Evolutionary conservation across 2,329 filamentous ascomycete genomes (phyloP).

Genomic region (Cladosporium sp.): DNA sequence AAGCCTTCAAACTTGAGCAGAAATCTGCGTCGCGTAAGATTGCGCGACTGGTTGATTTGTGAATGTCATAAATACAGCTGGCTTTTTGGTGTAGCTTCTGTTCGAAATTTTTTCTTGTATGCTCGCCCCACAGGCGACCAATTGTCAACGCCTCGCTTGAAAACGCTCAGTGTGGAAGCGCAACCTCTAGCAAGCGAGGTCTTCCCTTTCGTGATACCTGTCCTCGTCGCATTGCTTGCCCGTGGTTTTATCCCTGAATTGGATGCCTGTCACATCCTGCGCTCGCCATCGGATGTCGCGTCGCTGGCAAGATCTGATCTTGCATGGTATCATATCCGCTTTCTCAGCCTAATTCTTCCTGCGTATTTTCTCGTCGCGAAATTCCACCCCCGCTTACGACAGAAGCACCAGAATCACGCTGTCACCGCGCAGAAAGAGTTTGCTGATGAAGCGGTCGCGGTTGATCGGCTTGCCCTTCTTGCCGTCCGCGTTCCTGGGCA

Average conservation of each 20-base stretch:
- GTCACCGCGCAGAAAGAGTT: constrained; percentile 91
- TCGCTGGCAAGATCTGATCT: background rate
- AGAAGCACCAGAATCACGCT: constrained; percentile 84
- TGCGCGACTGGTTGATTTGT: background rate
- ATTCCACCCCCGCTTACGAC: constrained; percentile 17
- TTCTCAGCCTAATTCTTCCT: background rate
- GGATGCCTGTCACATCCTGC: background rate
- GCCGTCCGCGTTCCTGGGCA: constrained; percentile 75
- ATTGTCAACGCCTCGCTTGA: background rate
- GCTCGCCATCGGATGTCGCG: background rate
- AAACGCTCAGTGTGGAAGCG: background rate
- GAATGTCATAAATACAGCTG: constrained; percentile 13
- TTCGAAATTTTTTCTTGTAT: background rate
- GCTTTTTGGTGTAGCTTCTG: background rate
- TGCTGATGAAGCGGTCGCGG: constrained; percentile 97
- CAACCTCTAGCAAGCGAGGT: background rate
- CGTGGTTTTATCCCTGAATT: background rate
- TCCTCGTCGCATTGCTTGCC: background rate
- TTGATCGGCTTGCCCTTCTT: constrained; percentile 90
- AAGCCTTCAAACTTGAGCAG: background rate
- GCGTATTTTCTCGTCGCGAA: background rate
- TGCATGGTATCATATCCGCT: constrained; percentile 12
- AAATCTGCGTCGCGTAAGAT: background rate
- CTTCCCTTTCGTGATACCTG: background rate
- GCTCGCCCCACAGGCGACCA: background rate